These are phyloP conservation scores for Starmerella bacillaris DNA, from an alignment of 805 yeast species.

Conservation along the genomic window DNA sequence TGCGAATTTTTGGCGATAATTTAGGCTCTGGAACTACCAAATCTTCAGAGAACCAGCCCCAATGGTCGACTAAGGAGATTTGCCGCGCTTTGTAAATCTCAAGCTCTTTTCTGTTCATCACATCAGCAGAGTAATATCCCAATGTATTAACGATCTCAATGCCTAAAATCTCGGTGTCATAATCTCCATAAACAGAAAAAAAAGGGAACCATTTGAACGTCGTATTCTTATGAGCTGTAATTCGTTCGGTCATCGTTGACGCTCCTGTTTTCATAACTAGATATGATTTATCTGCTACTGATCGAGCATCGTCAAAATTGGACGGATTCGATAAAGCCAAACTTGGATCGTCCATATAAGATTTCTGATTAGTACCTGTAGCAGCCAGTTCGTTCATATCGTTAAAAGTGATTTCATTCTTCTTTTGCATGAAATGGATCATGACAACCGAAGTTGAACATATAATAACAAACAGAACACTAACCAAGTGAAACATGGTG, in stretches of 20 bases:
- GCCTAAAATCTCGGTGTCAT: conserved; percentile 20
- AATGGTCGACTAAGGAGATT: conserved; percentile 15
- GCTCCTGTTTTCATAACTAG: conserved; percentile 25
- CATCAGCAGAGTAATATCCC: conserved; percentile 13
- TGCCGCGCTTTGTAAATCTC: conserved; percentile 19
- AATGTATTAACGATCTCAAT: conserved; percentile 22
- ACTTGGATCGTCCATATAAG: too few relatives aligned
- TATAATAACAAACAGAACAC: too few relatives aligned
- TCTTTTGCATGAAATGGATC: too few relatives aligned
- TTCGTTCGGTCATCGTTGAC: conserved; percentile 21
- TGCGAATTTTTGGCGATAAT: too few relatives aligned
- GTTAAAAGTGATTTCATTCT: too few relatives aligned
- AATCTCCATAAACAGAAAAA: conserved; percentile 23
- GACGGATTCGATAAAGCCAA: too few relatives aligned
- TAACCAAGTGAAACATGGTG: too few relatives aligned
- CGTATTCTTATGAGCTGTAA: conserved; percentile 24
- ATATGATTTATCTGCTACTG: conserved; percentile 13
- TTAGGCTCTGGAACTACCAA: too few relatives aligned
- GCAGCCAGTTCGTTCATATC: too few relatives aligned
- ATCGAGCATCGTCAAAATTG: not conserved
- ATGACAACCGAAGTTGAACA: too few relatives aligned
- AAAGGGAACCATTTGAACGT: conserved; percentile 21
- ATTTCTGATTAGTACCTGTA: too few relatives aligned
- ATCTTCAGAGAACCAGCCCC: conserved; percentile 13
- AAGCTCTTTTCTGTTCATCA: conserved; percentile 11